Percentiles rank a stretch among this genome's conserved stretches.
Conservation (phyloP, 2,329 filamentous ascomycete species). For the Colletotrichum spinosum region DNA sequence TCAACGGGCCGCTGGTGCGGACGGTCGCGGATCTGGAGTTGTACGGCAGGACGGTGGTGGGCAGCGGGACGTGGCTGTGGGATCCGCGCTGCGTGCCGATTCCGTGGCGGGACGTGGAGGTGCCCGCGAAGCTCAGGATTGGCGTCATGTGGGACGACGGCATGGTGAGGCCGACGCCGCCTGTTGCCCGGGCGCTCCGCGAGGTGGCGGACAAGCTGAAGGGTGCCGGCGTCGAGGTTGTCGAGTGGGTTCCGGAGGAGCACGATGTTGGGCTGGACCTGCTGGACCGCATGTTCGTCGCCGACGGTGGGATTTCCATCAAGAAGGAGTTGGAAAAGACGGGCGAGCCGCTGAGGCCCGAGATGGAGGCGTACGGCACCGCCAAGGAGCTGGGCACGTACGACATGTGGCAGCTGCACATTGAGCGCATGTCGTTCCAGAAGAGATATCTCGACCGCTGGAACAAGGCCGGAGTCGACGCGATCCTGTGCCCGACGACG, state of each 20-base stretch:
- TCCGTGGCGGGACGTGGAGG: slow-evolving; percentile 59
- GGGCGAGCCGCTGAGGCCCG: slow-evolving; percentile 55
- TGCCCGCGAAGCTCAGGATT: slow-evolving; percentile 60
- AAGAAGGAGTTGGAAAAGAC: slow-evolving; percentile 51
- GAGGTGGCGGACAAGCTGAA: slow-evolving; percentile 55
- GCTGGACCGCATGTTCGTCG: slow-evolving; percentile 59
- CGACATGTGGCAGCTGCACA: slow-evolving; percentile 61
- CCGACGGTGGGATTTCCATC: slow-evolving; percentile 59
- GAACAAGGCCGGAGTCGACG: slow-evolving; percentile 65
- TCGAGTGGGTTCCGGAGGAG: slow-evolving; percentile 62
- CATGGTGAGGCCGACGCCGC: slow-evolving; percentile 74
- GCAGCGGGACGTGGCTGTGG: slow-evolving; percentile 64
- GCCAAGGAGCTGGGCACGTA: slow-evolving; percentile 53
- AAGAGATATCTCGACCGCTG: slow-evolving; percentile 60
- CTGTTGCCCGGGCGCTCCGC: slow-evolving; percentile 67
- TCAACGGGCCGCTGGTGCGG: slow-evolving; percentile 72
- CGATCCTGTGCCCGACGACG: slow-evolving; percentile 69
- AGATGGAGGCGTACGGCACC: slow-evolving; percentile 48
- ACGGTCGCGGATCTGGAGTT: slow-evolving; percentile 66
- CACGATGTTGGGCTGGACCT: slow-evolving; percentile 52
- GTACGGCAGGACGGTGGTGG: slow-evolving; percentile 65
- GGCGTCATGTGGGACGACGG: slow-evolving; percentile 75
- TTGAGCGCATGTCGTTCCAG: slow-evolving; percentile 58
- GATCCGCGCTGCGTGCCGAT: slow-evolving; percentile 71
- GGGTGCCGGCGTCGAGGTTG: slow-evolving; percentile 60